These are phyloP conservation scores for Lycium barbarum DNA, from an alignment of 257 asterid genomes.

Conservation along the genomic window DNA sequence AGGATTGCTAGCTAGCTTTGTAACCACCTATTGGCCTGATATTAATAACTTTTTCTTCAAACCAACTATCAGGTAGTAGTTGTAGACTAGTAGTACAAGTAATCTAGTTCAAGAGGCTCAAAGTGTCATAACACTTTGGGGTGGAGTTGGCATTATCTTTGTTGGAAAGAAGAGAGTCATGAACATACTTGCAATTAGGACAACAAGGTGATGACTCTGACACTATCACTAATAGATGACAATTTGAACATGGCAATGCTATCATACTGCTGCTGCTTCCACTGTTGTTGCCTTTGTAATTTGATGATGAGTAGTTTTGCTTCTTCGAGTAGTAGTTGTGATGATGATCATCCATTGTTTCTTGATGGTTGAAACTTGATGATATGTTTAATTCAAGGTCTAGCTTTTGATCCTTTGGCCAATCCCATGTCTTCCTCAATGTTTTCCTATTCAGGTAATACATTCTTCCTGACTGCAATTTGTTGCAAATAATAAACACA, in stretches of 20 bases:
- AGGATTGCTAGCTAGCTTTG: not conserved
- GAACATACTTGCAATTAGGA: conserved; percentile 71
- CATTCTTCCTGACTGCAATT: conserved; percentile 59
- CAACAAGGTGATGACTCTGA: conserved; percentile 58
- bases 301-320: conserved; percentile 27
- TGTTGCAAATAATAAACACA: not conserved
- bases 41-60: not conserved
- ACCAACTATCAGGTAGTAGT: not conserved
- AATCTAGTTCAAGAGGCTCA: conserved; percentile 18
- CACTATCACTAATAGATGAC: conserved; percentile 65
- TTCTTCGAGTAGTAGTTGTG: conserved; percentile 2
- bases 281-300: not conserved
- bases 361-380: conserved; percentile 33
- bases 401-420: conserved; percentile 56
- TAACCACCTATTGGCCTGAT: not conserved
- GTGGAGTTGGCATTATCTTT: not conserved
- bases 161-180: conserved; percentile 39
- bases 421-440: conserved; percentile 50
- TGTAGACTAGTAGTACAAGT: not conserved
- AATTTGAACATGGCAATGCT: conserved; percentile 65
- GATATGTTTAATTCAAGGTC: conserved; percentile 62
- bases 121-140: conserved; percentile 8
- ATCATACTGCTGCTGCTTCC: conserved; percentile 42
- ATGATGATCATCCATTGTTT: conserved; percentile 2
- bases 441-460: conserved; percentile 59